Conservation (phyloP, 805 yeast genomes). For the Jamesozyma spencerorum region DNA sequence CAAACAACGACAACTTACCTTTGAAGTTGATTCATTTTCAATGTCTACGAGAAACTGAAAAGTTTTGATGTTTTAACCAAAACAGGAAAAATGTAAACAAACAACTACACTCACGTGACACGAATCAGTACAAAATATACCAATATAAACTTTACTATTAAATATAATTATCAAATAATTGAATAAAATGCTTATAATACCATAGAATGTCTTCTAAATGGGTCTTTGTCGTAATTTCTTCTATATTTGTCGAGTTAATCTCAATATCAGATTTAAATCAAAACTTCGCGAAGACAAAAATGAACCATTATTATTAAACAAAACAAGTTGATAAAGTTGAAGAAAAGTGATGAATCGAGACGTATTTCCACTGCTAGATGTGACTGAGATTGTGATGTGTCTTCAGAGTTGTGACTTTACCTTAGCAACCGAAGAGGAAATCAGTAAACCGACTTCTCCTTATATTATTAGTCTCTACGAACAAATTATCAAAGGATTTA, state of each 20-base stretch:
- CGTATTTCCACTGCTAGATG: constrained; percentile 54
- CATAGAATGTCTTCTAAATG: too few relatives aligned
- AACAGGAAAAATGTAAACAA: background rate
- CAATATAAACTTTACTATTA: too few relatives aligned
- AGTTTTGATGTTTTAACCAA: too few relatives aligned
- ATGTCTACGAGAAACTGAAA: too few relatives aligned
- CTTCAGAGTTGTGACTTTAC: constrained; percentile 52
- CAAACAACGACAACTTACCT: too few relatives aligned
- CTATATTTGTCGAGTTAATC: too few relatives aligned
- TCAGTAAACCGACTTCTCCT: constrained; percentile 48
- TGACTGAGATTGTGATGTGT: constrained; percentile 48
- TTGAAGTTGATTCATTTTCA: too few relatives aligned
- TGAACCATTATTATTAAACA: background rate
- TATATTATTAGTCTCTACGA: constrained; percentile 48
- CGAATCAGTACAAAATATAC: too few relatives aligned
- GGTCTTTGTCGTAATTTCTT: too few relatives aligned
- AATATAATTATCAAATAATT: too few relatives aligned
- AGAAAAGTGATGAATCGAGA: constrained; percentile 30
- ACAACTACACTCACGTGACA: background rate
- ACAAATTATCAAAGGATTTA: constrained; percentile 52
- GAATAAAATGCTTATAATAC: too few relatives aligned
- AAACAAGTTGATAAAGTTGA: background rate
- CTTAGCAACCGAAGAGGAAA: constrained; percentile 48
- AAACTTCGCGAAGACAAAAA: background rate
- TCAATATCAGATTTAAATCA: too few relatives aligned